These are phyloP conservation scores for Limnanthes douglasii DNA, from an alignment of 345 rosid species.

Conservation along the genomic window DNA sequence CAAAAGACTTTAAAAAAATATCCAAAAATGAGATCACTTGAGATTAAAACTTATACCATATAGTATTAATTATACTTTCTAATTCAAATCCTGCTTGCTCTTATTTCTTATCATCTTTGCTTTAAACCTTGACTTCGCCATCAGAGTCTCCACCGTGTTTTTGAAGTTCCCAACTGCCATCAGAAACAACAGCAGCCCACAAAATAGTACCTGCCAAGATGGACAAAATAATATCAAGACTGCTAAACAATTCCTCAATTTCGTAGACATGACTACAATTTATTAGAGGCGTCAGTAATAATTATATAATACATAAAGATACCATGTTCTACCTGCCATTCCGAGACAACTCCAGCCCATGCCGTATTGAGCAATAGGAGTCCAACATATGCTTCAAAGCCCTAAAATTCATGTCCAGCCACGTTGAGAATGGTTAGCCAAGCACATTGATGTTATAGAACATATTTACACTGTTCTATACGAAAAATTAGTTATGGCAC, in stretches of 20 bases:
- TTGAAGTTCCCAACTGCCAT: constrained; percentile 93
- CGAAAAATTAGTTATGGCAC: too few relatives aligned
- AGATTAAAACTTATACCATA: constrained; percentile 10
- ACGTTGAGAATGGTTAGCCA: too few relatives aligned
- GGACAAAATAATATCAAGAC: constrained; percentile 1
- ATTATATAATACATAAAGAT: too few relatives aligned
- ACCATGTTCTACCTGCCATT: constrained; percentile 72
- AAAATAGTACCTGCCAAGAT: constrained; percentile 56
- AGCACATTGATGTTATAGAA: neutral
- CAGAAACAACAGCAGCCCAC: constrained; percentile 68
- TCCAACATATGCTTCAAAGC: constrained; percentile 91
- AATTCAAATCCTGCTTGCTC: constrained; percentile 60
- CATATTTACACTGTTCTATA: too few relatives aligned
- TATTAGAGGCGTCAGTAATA: too few relatives aligned
- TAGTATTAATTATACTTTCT: too few relatives aligned
- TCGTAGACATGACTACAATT: too few relatives aligned
- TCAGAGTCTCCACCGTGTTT: constrained; percentile 68
- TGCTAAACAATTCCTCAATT: too few relatives aligned
- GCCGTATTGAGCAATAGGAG: constrained; percentile 67
- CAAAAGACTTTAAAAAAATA: constrained; percentile 5
- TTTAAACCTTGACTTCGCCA: constrained; percentile 81
- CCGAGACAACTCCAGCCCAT: constrained; percentile 50
- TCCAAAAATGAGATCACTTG: constrained; percentile 15
- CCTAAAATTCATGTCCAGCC: constrained; percentile 26
- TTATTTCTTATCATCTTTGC: constrained; percentile 91